These are phyloP conservation scores for Didymosphaeria variabile DNA, from an alignment of 2,329 filamentous ascomycete genomes.

Conservation along the genomic window DNA sequence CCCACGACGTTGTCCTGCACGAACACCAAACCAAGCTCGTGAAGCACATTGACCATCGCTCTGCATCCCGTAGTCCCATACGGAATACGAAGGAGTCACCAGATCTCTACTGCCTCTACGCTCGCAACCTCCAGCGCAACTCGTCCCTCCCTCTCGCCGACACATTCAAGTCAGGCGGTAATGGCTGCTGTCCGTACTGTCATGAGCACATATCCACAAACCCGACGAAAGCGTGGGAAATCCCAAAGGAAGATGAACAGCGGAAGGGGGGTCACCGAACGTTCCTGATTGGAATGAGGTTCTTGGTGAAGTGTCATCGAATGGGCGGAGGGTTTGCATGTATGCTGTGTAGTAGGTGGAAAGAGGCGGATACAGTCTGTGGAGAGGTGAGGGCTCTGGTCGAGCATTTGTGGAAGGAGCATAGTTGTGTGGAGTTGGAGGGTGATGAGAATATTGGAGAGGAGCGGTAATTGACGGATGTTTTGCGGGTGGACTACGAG, in stretches of 20 bases:
- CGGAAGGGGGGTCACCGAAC: conserved; percentile 1
- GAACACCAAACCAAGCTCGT: background rate
- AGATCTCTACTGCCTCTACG: conserved; percentile 43
- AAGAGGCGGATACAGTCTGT: conserved; percentile 40
- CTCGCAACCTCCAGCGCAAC: conserved; percentile 39
- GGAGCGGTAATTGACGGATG: background rate
- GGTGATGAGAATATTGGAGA: conserved; percentile 39
- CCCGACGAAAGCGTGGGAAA: conserved; percentile 42
- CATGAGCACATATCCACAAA: conserved; percentile 29
- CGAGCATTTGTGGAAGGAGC: conserved; percentile 47
- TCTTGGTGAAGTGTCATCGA: conserved; percentile 45
- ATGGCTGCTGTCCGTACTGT: conserved; percentile 42
- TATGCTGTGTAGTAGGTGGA: conserved; percentile 36
- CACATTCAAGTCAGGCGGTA: conserved; percentile 33
- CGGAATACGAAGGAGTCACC: too few relatives aligned
- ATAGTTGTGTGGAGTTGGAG: conserved; percentile 37
- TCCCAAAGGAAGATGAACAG: conserved; percentile 27
- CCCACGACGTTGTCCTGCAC: background rate
- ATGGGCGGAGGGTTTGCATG: conserved; percentile 42
- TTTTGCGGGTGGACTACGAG: too few relatives aligned
- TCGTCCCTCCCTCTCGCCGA: conserved; percentile 32
- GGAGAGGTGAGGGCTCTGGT: conserved; percentile 34
- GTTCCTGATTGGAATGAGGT: conserved; percentile 40
- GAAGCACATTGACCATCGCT: background rate
- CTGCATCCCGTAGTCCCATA: conserved; percentile 7